Evolutionary conservation across 306 rosid genomes (phyloP), one percentile per base, ranked within the genome.

Genomic region (Carpinus fangiana): DNA sequence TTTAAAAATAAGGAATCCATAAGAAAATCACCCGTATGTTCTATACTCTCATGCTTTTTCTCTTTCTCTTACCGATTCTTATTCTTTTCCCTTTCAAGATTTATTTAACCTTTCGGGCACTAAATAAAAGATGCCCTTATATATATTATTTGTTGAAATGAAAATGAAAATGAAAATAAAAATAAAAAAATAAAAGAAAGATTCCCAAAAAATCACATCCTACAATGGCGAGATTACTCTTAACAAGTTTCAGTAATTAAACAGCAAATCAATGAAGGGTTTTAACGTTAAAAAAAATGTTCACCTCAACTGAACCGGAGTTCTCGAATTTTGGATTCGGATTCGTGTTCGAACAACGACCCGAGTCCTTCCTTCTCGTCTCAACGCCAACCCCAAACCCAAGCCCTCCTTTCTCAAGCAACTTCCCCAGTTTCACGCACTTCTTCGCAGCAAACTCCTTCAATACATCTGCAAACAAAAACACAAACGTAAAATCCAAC

Each of bases 361-460:
- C 76, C 1, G 83, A 74, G 14, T 79, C 86, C 57, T 53, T 86
- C 73, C 78, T 92, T 72, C 78, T 89, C 45, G 81, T 56, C 68
- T 82, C 93, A 70, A 65, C 45, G 8, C 45, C 45, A 41, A 41
- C 45, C 7, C 45, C 45, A 41, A 41, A 41, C 66, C 90, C 91
- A 46, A 79, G 78, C 3, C 69, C 84, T 43, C 89, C 89, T 62
- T 84, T 87, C 70, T 89, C 96, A 23, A 92, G 82, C 90, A 90
- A 82, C 67, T 86, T 92, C 56, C 92, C 98, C 1, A 92, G 94
- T 68, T 90, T 94, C 57, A 86, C 88, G 73, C 88, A 87, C 82
- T 92, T 92, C 84, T 94, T 94, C 0, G 97, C 93, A 75, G 97
- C 88, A 64, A 94, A 88, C 89, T 94, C 97, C 87, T 94, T 94